Percentiles rank a stretch among this genome's conserved stretches.
These are phyloP conservation scores for Lolium multiflorum DNA, from an alignment of 176 grass and related monocot species.

Conservation along the genomic window DNA sequence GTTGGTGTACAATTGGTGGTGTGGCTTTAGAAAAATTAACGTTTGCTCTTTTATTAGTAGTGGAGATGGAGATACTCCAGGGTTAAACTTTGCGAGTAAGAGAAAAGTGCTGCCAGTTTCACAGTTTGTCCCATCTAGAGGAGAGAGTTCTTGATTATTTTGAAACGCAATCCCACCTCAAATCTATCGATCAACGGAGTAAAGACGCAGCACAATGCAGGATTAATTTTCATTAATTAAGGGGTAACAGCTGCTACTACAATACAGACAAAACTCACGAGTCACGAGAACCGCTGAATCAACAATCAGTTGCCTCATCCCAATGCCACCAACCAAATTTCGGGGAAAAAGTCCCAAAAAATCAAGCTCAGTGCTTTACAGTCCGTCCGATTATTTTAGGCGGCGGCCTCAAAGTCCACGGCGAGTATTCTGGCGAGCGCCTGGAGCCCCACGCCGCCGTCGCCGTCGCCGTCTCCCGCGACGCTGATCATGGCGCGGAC, in stretches of 20 bases:
- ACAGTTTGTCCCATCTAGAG: no score
- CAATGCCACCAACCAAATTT: no score
- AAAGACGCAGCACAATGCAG: neutral
- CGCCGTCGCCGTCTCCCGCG: slow-evolving; percentile 45
- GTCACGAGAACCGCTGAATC: neutral
- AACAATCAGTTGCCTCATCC: no score
- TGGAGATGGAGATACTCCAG: no score
- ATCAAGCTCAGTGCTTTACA: neutral
- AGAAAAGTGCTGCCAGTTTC: no score
- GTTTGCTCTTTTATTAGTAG: no score
- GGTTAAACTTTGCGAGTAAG: no score
- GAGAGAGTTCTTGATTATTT: neutral
- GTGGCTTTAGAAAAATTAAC: no score
- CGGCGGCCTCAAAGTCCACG: slow-evolving; percentile 38
- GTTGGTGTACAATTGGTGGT: no score
- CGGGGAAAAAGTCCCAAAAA: neutral
- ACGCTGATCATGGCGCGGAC: slow-evolving; percentile 71
- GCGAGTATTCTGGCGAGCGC: slow-evolving; percentile 67
- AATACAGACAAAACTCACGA: slow-evolving; percentile 10
- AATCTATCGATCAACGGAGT: neutral
- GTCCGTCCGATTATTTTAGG: neutral
- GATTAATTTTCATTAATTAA: slow-evolving; percentile 5
- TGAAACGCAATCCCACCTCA: neutral
- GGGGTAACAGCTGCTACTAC: neutral
- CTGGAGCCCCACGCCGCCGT: slow-evolving; percentile 63